Percentiles rank a stretch among this genome's conserved stretches.
These are phyloP conservation scores for Cyclotella choctawhatcheeana DNA, from an alignment of 108 stramenopile species.

Conservation along the genomic window DNA sequence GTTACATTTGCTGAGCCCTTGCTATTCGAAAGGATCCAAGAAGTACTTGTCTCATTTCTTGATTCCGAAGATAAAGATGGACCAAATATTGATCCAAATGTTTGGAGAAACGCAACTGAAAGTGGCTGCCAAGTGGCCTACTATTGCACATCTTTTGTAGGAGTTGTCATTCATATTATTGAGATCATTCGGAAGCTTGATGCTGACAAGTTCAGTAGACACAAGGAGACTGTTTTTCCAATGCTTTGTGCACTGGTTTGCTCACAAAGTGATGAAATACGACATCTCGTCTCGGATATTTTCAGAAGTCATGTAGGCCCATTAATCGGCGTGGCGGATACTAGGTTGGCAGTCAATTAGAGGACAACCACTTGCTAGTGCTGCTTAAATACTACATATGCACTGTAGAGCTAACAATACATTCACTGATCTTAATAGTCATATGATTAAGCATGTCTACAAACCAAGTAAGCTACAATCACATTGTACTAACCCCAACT, in stretches of 20 bases:
- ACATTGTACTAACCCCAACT: too few relatives aligned
- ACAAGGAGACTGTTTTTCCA: conserved; percentile 67
- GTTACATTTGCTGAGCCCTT: conserved; percentile 68
- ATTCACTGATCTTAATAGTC: too few relatives aligned
- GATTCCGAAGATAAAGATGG: conserved; percentile 74
- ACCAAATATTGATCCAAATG: conserved; percentile 71
- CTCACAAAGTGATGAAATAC: conserved; percentile 83
- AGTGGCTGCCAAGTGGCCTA: conserved; percentile 81
- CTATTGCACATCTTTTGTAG: conserved; percentile 86
- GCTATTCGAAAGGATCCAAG: conserved; percentile 61
- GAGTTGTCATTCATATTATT: conserved; percentile 73
- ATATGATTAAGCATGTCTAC: too few relatives aligned
- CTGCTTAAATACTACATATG: too few relatives aligned
- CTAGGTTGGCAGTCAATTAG: background rate
- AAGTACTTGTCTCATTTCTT: conserved; percentile 71
- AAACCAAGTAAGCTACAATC: too few relatives aligned
- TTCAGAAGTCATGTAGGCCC: conserved; percentile 66
- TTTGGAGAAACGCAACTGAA: conserved; percentile 77
- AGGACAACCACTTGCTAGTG: too few relatives aligned
- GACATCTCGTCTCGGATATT: conserved; percentile 66
- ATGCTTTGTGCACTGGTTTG: conserved; percentile 70
- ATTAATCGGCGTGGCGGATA: conserved; percentile 33
- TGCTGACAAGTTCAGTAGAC: conserved; percentile 56
- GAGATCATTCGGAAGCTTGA: conserved; percentile 60
- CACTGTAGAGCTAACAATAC: too few relatives aligned